A percentile compares a stretch with the other conserved stretches of the same genome.
Evolutionary conservation across 306 rosid genomes (phyloP).

Genomic region (Amphicarpaea edgeworthii): DNA sequence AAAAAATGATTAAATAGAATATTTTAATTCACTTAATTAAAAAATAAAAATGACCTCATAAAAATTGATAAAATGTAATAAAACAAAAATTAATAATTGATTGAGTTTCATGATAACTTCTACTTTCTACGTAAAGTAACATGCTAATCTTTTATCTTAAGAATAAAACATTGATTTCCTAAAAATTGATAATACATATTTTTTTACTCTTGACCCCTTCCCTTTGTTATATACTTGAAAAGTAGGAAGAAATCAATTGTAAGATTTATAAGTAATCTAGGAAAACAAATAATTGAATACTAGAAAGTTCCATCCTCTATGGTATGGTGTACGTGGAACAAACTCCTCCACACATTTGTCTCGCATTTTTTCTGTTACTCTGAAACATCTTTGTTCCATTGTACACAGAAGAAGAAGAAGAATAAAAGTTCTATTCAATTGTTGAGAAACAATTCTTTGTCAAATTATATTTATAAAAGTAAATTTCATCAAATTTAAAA

Average conservation of each 20-base stretch:
- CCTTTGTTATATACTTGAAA: neutral
- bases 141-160: neutral
- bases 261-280: no score
- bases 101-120: neutral
- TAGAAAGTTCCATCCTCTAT: neutral
- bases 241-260: neutral
- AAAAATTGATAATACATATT: neutral
- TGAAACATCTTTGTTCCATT: no score
- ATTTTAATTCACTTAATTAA: neutral
- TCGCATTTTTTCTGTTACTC: no score
- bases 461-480: no score
- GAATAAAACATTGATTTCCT: neutral
- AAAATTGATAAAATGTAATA: neutral
- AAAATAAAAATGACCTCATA: neutral
- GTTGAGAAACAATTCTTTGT: no score
- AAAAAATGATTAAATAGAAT: neutral
- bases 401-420: no score
- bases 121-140: neutral
- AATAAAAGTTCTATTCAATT: no score
- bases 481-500: no score
- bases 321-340: neutral
- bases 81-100: neutral
- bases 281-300: no score
- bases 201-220: neutral
- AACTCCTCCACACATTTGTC: constrained; percentile 2